Evolutionary conservation across 2,329 filamentous ascomycete genomes (phyloP), one percentile per base, ranked within the genome.

Genomic region (Aspergillus sp.): DNA sequence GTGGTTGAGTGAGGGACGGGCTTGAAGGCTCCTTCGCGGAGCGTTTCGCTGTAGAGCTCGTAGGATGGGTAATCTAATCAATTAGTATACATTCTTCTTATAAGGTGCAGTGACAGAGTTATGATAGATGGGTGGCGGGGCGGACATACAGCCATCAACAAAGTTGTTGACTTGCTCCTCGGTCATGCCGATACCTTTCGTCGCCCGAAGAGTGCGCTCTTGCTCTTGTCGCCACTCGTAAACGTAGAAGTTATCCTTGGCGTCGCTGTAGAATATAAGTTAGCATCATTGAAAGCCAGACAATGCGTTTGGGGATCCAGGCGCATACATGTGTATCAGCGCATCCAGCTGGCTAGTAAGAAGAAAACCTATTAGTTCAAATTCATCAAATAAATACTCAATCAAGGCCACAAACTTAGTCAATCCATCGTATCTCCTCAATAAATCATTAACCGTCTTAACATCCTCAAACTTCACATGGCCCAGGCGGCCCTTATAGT

Each of bases 221-320:
- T 96, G 91, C 76, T 96, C 81, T 65, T 87, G 78, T 14, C 92
- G 85, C 93, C 93, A 96, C 60, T 83, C 84, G 67, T 96, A 96
- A 52, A 96, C 93, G 69, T 87, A 93, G 51, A 81, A 79, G 4
- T 85, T 81, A 64, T 95, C 80, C 65, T 89, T 83, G 6, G 92
- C 89, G 68, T 96, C 87, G 55, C 79, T 82, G 46, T 31, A 48
- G 43, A 33, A 31, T 25, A 31, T 40, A 33, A 12, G 33, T 58
- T 50, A 58, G 52, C 44, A 52, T 15, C 21, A 11, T 19, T 15
- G 6, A 37, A 35, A 14, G 27, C 17, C 15, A 11, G 19, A 43
- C 2, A 19, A 12, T n/a, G 9, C 14, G 33, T 11, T 15, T 11
- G n/a, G 17, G 4, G 43, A 69, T 1, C 12, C 3, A 46, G 25